These are phyloP conservation scores for Botryosphaeria dothidea DNA, from an alignment of 2,329 filamentous ascomycete genomes.

Conservation along the genomic window DNA sequence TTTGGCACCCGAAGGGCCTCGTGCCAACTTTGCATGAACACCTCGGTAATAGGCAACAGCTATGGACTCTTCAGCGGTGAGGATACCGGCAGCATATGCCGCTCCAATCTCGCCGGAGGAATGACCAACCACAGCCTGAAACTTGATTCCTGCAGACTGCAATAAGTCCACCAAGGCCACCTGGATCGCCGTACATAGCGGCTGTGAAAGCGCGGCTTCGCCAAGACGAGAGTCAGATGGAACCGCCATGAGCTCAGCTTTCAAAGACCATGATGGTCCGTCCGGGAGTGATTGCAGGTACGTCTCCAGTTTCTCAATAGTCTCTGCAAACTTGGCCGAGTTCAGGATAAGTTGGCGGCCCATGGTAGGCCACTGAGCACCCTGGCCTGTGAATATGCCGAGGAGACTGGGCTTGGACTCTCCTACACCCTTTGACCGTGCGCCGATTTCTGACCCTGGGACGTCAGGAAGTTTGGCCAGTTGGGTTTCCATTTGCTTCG, in stretches of 20 bases:
- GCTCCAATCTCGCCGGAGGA: constrained; percentile 34
- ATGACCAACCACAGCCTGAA: constrained; percentile 30
- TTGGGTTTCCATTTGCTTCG: no score
- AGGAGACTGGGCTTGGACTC: constrained; percentile 3
- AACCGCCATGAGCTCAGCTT: constrained; percentile 26
- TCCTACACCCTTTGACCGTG: no score
- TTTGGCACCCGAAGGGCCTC: constrained; percentile 17
- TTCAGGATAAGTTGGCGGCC: constrained; percentile 36
- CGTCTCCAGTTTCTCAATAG: constrained; percentile 29
- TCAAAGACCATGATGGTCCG: constrained; percentile 23
- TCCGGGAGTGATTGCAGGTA: constrained; percentile 18
- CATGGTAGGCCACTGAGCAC: constrained; percentile 45
- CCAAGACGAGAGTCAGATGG: constrained; percentile 24
- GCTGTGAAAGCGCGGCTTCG: constrained; percentile 28
- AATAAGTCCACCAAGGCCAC: constrained; percentile 30
- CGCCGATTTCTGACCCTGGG: neutral
- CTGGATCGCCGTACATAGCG: constrained; percentile 29
- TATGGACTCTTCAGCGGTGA: constrained; percentile 26
- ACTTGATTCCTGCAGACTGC: constrained; percentile 26
- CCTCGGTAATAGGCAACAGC: constrained; percentile 28
- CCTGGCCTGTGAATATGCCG: constrained; percentile 47
- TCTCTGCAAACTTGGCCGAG: neutral
- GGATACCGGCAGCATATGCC: constrained; percentile 27
- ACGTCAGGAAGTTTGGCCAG: no score
- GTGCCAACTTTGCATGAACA: constrained; percentile 21